Evolutionary conservation across 2,329 filamentous ascomycete genomes (phyloP), one percentile per base, ranked within the genome.

Genomic region (Madurella mycetomatis): DNA sequence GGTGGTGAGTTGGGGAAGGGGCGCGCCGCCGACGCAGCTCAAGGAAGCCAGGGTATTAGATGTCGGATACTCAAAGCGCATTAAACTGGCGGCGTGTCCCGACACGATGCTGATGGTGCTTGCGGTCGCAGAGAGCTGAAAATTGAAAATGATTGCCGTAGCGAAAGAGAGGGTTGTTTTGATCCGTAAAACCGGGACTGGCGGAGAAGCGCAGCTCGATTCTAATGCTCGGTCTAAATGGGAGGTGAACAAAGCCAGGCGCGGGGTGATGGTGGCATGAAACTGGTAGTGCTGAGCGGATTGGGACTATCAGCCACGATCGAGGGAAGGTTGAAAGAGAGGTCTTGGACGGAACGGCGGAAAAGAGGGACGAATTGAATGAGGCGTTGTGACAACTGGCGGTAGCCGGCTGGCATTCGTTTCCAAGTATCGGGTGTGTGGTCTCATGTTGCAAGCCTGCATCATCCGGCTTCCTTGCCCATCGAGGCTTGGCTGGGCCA

Each of bases 231-330:
- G 48, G 30, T 46, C 39, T 47, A 37, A 43, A 42, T 34, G 4
- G 9, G 25, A 15, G 19, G 18, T 15, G 47, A 58, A 53, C 53
- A 53, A 55, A 52, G 52, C 57, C 44, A 52, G 51, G 50, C 55
- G 57, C 57, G 37, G 46, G 34, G 40, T 18, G 49, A 53, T 57
- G 59, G 55, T 55, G 54, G 53, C 54, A 61, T 48, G 49, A 53
- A 51, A 55, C 52, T 49, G 47, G 58, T 19, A n/a, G 19, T 25
- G 45, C 41, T 45, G 58, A 53, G 48, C 58, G 56, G 59, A 43
- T 41, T 32, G 45, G 49, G 47, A 37, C 40, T 41, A 32, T 42
- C 46, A 45, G 16, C 15, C 25, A n/a, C 8, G 19, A 31, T 25
- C 37, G 43, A 41, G 18, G 19, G 16, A 25, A 19, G 16, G 48